Evolutionary conservation across 768 basidiomycete species (phyloP).

Genomic region (Mycena venus): DNA sequence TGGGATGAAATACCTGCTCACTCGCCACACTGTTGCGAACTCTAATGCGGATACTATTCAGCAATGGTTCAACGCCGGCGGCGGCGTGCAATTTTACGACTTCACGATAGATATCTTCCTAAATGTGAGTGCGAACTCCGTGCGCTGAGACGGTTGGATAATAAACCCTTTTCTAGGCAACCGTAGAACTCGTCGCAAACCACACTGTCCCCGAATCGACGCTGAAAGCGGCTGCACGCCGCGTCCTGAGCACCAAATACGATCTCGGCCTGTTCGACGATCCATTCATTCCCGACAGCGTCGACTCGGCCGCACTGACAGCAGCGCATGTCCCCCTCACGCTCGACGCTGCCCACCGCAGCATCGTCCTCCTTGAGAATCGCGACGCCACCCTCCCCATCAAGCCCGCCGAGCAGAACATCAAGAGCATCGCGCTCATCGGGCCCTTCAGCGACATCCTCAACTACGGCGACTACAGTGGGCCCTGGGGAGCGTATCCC

Average conservation of each 20-base stretch:
- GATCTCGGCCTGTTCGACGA: conserved; percentile 37
- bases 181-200: conserved; percentile 36
- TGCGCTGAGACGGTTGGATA: background rate
- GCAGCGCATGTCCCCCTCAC: conserved; percentile 37
- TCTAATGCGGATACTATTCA: conserved; percentile 39
- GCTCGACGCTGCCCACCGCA: conserved; percentile 39
- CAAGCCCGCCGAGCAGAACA: conserved; percentile 29
- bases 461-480: conserved; percentile 42
- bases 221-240: conserved; percentile 34
- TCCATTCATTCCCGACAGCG: conserved; percentile 32
- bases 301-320: conserved; percentile 34
- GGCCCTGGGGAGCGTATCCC: conserved; percentile 39
- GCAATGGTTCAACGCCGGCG: conserved; percentile 45
- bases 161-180: conserved; percentile 17
- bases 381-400: conserved; percentile 38
- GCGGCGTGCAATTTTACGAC: conserved; percentile 41
- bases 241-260: conserved; percentile 38
- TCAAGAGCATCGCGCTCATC: conserved; percentile 38
- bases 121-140: conserved; percentile 26
- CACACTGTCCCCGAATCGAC: conserved; percentile 33
- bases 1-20: conserved; percentile 31
- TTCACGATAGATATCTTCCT: conserved; percentile 36
- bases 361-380: conserved; percentile 43
- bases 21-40: conserved; percentile 27
- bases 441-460: conserved; percentile 41